These are phyloP conservation scores for Perkinsus marinus DNA, from an alignment of 169 alveolate genomes.

Conservation along the genomic window DNA sequence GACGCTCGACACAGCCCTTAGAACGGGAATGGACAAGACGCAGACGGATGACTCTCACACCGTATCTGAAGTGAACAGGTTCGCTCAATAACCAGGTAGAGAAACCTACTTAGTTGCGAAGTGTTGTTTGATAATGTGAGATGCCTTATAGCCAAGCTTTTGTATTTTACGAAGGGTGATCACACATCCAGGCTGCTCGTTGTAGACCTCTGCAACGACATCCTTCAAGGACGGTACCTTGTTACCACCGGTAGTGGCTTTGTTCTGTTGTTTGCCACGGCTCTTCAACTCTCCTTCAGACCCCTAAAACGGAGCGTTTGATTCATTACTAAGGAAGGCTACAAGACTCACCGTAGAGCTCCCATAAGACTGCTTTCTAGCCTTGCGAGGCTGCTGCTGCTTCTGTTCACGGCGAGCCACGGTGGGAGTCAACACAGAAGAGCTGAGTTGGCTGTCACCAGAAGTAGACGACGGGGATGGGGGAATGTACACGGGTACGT, in stretches of 20 bases:
- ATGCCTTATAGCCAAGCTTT: neutral
- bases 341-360: neutral
- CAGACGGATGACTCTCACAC: neutral
- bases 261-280: too few relatives aligned
- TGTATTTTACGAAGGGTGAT: neutral
- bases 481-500: neutral
- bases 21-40: neutral
- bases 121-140: neutral
- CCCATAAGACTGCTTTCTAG: neutral
- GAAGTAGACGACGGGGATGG: neutral
- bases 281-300: too few relatives aligned
- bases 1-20: neutral
- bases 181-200: neutral
- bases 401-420: too few relatives aligned
- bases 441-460: neutral
- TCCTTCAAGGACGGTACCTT: neutral
- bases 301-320: too few relatives aligned
- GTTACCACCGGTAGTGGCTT: too few relatives aligned
- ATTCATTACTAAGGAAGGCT: neutral
- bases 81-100: neutral
- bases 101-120: neutral
- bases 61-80: neutral
- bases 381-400: neutral
- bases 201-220: neutral
- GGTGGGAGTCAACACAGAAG: neutral